Conservation (phyloP, 1,284 basidiomycete genomes). For the Stygiomarasmius scandens region DNA sequence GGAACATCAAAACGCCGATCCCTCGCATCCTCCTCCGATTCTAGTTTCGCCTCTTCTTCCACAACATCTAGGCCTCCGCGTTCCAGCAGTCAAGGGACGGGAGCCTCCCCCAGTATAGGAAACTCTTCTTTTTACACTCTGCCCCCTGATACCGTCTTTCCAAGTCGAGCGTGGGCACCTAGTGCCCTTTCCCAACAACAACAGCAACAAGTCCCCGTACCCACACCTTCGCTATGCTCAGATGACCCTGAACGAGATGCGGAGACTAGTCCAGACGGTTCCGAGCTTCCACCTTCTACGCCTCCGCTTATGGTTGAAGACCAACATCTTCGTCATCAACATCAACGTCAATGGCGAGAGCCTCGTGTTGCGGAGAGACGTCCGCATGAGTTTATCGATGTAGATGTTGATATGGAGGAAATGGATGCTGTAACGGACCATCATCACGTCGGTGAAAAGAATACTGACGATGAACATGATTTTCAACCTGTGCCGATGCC, state of each 20-base stretch:
- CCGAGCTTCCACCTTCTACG: constrained; percentile 49
- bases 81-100: not conserved
- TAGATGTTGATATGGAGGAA: constrained; percentile 24
- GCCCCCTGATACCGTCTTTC: constrained; percentile 3
- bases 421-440: too few relatives aligned
- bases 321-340: too few relatives aligned
- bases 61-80: not conserved
- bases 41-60: constrained; percentile 9
- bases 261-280: constrained; percentile 39
- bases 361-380: not conserved
- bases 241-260: constrained; percentile 56
- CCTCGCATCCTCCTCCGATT: constrained; percentile 25
- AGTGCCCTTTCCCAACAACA: constrained; percentile 17
- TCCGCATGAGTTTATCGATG: constrained; percentile 33
- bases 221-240: constrained; percentile 71
- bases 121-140: not conserved
- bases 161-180: constrained; percentile 19
- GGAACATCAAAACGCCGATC: constrained; percentile 32
- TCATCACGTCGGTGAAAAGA: too few relatives aligned
- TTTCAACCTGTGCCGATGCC: constrained; percentile 8
- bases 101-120: too few relatives aligned
- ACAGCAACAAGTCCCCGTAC: too few relatives aligned
- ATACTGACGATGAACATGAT: too few relatives aligned
- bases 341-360: too few relatives aligned
- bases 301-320: constrained; percentile 30